These are phyloP conservation scores for Steccherinum ochraceum DNA, from an alignment of 768 basidiomycete genomes.

Conservation along the genomic window DNA sequence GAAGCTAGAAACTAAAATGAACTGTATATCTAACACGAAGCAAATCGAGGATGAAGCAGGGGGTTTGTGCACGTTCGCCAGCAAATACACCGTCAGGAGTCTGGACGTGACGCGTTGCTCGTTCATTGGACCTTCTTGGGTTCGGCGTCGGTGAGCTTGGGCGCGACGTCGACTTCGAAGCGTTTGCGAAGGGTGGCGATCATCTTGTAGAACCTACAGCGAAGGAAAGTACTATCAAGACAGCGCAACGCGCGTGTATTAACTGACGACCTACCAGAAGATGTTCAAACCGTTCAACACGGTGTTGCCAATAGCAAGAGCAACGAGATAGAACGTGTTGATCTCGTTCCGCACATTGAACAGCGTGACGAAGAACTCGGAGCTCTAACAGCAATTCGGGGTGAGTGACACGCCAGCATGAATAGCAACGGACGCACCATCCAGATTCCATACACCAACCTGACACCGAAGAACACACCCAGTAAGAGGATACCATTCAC, in stretches of 20 bases:
- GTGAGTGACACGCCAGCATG: background rate
- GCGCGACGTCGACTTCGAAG: conserved; percentile 28
- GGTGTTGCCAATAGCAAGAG: conserved; percentile 53
- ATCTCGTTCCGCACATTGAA: conserved; percentile 47
- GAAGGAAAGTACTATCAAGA: background rate
- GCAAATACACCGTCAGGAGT: too few species aligned
- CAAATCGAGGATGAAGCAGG: background rate
- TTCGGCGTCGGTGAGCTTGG: background rate
- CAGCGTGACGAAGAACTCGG: conserved; percentile 52
- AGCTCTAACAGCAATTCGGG: conserved; percentile 1
- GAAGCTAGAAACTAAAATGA: background rate
- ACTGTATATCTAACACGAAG: background rate
- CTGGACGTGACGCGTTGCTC: too few species aligned
- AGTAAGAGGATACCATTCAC: conserved; percentile 69
- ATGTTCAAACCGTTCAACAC: conserved; percentile 70
- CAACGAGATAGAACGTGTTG: conserved; percentile 38
- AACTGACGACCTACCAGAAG: conserved; percentile 59
- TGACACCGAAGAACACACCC: conserved; percentile 58
- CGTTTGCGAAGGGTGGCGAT: conserved; percentile 57
- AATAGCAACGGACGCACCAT: conserved; percentile 21
- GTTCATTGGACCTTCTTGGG: background rate
- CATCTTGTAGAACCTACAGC: conserved; percentile 68
- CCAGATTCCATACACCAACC: conserved; percentile 66
- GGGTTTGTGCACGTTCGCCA: too few species aligned
- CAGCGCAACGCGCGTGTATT: background rate